Conservation (phyloP, 208 protist genomes). For the Leishmania braziliensis region DNA sequence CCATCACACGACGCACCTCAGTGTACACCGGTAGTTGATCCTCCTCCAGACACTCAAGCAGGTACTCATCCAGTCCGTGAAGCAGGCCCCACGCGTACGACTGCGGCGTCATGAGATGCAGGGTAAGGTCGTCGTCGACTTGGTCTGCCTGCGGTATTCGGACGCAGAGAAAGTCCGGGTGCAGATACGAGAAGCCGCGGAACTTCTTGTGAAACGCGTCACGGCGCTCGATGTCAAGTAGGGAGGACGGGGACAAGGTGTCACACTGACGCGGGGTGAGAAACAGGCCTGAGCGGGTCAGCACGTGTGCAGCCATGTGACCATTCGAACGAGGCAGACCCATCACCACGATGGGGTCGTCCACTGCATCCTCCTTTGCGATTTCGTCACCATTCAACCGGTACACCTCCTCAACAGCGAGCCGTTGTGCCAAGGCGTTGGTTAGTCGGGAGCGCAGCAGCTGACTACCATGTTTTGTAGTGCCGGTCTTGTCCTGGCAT, state of each 20-base stretch:
- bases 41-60: slow-evolving; percentile 87
- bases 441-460: slow-evolving; percentile 72
- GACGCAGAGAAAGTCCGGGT: slow-evolving; percentile 80
- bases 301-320: slow-evolving; percentile 85
- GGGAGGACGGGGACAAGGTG: slow-evolving; percentile 67
- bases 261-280: slow-evolving; percentile 76
- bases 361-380: slow-evolving; percentile 51
- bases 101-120: slow-evolving; percentile 88
- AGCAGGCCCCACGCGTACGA: slow-evolving; percentile 89
- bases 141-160: slow-evolving; percentile 57
- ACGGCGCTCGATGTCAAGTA: slow-evolving; percentile 68
- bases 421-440: slow-evolving; percentile 67
- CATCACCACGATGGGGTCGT: slow-evolving; percentile 76
- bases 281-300: slow-evolving; percentile 84
- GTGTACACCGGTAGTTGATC: slow-evolving; percentile 79
- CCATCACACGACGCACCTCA: slow-evolving; percentile 68
- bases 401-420: slow-evolving; percentile 84
- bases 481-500: slow-evolving; percentile 66
- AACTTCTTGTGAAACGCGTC: slow-evolving; percentile 57
- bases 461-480: slow-evolving; percentile 57
- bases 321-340: slow-evolving; percentile 88
- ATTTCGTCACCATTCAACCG: slow-evolving; percentile 78
- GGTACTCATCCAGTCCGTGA: slow-evolving; percentile 88
- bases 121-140: slow-evolving; percentile 85
- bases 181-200: slow-evolving; percentile 53